Conservation (phyloP, 2,329 filamentous ascomycete genomes). For the Xylaria multiplex region DNA sequence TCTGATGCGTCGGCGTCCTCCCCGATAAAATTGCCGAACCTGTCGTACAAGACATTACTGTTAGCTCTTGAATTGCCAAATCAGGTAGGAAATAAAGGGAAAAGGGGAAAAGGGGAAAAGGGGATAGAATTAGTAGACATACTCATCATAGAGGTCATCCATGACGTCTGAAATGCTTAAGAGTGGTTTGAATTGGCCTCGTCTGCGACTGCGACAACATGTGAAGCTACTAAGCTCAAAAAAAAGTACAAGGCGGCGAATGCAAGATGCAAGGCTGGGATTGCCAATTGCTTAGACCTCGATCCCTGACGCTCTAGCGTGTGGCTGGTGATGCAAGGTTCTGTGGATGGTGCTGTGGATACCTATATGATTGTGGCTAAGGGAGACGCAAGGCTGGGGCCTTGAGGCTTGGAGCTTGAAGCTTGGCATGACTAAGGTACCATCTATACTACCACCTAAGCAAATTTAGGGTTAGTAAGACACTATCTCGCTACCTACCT, state of each 20-base stretch:
- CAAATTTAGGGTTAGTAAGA: too few relatives aligned
- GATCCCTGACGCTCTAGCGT: constrained; percentile 14
- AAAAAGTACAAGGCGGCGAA: constrained; percentile 28
- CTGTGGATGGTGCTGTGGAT: background rate
- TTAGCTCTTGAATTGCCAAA: background rate
- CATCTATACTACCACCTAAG: too few relatives aligned
- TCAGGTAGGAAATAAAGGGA: background rate
- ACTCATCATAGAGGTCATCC: constrained; percentile 99
- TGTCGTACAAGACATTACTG: constrained; percentile 51
- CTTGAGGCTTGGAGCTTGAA: background rate
- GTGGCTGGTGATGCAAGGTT: constrained; percentile 21
- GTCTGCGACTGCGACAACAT: constrained; percentile 31
- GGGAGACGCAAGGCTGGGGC: constrained; percentile 11
- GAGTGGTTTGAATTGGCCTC: constrained; percentile 37
- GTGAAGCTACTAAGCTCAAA: constrained; percentile 32
- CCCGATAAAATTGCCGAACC: constrained; percentile 98
- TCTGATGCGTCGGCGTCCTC: constrained; percentile 87
- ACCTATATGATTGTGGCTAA: constrained; percentile 9
- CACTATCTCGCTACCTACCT: too few relatives aligned
- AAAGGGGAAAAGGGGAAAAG: background rate
- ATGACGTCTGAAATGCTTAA: constrained; percentile 59
- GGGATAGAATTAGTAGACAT: constrained; percentile 43
- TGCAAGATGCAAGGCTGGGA: constrained; percentile 33
- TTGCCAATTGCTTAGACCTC: background rate
- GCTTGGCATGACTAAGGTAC: background rate